These are phyloP conservation scores for Kuraishia hungarica DNA, from an alignment of 805 yeast genomes.

Conservation along the genomic window DNA sequence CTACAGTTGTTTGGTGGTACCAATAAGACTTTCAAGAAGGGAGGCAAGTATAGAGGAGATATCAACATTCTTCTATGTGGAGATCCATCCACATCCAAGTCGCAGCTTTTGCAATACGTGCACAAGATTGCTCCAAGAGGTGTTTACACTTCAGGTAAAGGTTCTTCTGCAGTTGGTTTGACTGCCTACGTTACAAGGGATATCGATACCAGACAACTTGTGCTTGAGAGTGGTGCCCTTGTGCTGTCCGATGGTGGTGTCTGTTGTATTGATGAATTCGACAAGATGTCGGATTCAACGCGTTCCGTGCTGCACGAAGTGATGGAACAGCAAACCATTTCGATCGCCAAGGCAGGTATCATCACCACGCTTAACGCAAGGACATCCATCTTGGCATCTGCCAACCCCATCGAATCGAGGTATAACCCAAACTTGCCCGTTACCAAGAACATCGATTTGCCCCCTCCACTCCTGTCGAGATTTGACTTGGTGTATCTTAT, in stretches of 20 bases:
- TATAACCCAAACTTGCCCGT: conserved; percentile 95
- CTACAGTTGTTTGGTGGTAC: conserved; percentile 95
- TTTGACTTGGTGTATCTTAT: conserved; percentile 91
- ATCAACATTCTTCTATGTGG: conserved; percentile 89
- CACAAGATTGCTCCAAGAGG: conserved; percentile 98
- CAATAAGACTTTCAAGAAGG: conserved; percentile 77
- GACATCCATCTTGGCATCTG: conserved; percentile 92
- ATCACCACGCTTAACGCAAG: conserved; percentile 95
- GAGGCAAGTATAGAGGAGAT: conserved; percentile 95
- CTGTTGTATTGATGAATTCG: conserved; percentile 98
- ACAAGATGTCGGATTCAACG: conserved; percentile 92
- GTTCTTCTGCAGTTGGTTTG: conserved; percentile 97
- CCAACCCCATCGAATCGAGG: conserved; percentile 93
- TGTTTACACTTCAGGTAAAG: conserved; percentile 96
- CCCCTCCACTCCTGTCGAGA: conserved; percentile 92
- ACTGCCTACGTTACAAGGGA: conserved; percentile 97
- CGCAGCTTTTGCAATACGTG: conserved; percentile 89
- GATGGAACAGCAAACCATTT: conserved; percentile 98
- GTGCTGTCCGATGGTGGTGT: conserved; percentile 97
- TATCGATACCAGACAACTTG: conserved; percentile 86
- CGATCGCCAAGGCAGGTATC: conserved; percentile 97
- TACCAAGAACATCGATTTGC: conserved; percentile 89
- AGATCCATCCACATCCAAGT: conserved; percentile 96
- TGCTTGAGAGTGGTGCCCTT: conserved; percentile 91
- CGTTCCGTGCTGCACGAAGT: conserved; percentile 96